Evolutionary conservation across 2,329 filamentous ascomycete species (phyloP).

Genomic region (Aspergillus sp.): DNA sequence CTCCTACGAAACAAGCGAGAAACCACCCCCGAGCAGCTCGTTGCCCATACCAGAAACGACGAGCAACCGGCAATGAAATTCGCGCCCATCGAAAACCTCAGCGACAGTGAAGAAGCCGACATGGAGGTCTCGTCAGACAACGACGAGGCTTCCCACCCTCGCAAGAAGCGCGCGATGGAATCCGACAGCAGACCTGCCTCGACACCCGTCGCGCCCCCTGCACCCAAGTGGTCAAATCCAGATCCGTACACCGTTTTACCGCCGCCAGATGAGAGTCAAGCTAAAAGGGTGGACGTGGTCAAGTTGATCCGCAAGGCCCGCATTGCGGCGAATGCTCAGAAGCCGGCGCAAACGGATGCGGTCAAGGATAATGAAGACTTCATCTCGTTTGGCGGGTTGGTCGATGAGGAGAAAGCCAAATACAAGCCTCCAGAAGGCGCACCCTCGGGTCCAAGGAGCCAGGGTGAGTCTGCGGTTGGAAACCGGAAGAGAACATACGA

Average conservation of each 20-base stretch:
- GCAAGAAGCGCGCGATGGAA: conserved; percentile 38
- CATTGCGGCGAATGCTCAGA: conserved; percentile 52
- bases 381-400: conserved; percentile 76
- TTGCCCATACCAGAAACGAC: conserved; percentile 21
- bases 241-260: conserved; percentile 90
- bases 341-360: conserved; percentile 53
- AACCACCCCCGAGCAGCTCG: conserved; percentile 36
- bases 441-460: conserved; percentile 35
- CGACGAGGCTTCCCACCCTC: conserved; percentile 32
- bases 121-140: conserved; percentile 45
- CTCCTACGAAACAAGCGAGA: conserved; percentile 36
- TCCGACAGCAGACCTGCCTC: conserved; percentile 15
- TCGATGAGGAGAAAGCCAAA: conserved; percentile 49
- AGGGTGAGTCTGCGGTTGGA: conserved; percentile 52
- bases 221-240: conserved; percentile 90
- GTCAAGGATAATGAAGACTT: conserved; percentile 72
- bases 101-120: conserved; percentile 47
- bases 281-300: conserved; percentile 82
- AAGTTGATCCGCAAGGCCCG: conserved; percentile 90
- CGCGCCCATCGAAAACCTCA: conserved; percentile 38
- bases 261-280: conserved; percentile 68
- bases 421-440: conserved; percentile 35
- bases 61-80: conserved; percentile 35
- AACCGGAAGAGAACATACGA: conserved; percentile 73
- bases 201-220: conserved; percentile 28